A percentile compares a stretch with the other conserved stretches of the same genome.
Evolutionary conservation across 2,329 filamentous ascomycete species (phyloP).

Genomic region (Diaporthe sp.): DNA sequence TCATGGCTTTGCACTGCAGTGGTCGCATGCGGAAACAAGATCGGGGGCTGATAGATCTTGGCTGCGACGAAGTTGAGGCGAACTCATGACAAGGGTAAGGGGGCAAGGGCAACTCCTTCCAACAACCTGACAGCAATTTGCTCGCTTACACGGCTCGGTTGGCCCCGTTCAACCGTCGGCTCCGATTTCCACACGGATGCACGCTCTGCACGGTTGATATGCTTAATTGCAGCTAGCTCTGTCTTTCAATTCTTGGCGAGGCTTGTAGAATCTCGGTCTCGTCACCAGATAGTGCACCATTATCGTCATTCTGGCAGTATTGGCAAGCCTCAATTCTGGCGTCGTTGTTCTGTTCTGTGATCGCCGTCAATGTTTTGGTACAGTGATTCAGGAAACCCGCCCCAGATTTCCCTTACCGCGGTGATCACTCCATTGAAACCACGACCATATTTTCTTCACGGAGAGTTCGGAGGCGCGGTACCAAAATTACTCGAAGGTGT

Average conservation of each 20-base stretch:
- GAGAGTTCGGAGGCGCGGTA: conserved; percentile 7
- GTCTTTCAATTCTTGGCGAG: neutral
- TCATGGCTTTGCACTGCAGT: neutral
- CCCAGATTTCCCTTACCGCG: conserved; percentile 21
- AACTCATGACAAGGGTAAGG: conserved; percentile 16
- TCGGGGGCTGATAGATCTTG: conserved; percentile 24
- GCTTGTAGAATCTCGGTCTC: neutral
- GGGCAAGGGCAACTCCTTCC: conserved; percentile 13
- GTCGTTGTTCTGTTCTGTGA: neutral
- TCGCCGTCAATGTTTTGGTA: conserved; percentile 12
- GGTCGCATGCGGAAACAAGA: conserved; percentile 10
- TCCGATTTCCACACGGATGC: conserved; percentile 7
- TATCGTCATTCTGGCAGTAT: neutral
- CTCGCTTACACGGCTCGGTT: conserved; percentile 21
- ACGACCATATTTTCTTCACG: neutral
- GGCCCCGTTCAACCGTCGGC: neutral
- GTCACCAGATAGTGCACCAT: neutral
- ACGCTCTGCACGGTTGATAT: neutral
- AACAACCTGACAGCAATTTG: conserved; percentile 2
- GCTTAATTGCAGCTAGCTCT: conserved; percentile 9
- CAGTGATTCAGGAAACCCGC: neutral
- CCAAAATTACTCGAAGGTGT: neutral
- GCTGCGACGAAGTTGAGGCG: conserved; percentile 24
- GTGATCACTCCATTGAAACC: conserved; percentile 15
- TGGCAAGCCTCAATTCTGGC: neutral